These are phyloP conservation scores for Butyriboletus regius DNA, from an alignment of 1,284 basidiomycete species.

Conservation along the genomic window DNA sequence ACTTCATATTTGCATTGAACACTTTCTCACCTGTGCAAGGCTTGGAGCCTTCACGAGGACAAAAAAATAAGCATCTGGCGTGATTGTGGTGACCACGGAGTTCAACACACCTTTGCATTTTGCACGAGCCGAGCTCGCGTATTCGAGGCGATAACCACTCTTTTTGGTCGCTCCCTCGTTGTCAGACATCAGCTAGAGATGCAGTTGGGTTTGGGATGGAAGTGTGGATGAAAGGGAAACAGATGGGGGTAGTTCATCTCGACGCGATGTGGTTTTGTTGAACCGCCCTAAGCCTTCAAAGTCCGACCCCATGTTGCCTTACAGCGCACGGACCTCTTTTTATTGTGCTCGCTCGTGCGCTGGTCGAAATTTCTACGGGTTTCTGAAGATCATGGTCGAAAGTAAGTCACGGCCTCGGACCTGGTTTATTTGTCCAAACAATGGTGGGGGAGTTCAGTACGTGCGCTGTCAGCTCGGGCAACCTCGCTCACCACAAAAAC, in stretches of 20 bases:
- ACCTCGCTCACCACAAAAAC: background rate
- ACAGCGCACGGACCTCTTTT: slow-evolving; percentile 34
- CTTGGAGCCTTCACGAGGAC: slow-evolving; percentile 53
- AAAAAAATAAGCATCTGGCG: slow-evolving; percentile 14
- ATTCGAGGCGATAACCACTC: slow-evolving; percentile 71
- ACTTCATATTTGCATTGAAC: slow-evolving; percentile 10
- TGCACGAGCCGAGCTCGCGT: slow-evolving; percentile 58
- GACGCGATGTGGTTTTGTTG: slow-evolving; percentile 37
- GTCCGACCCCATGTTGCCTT: slow-evolving; percentile 29
- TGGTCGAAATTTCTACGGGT: slow-evolving; percentile 13
- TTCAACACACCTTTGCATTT: slow-evolving; percentile 71
- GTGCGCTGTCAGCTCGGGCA: background rate
- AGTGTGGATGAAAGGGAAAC: slow-evolving; percentile 23
- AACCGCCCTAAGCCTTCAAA: slow-evolving; percentile 35
- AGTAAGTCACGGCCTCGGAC: slow-evolving; percentile 8
- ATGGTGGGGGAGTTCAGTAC: slow-evolving; percentile 2
- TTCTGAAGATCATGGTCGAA: slow-evolving; percentile 9
- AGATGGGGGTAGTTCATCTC: slow-evolving; percentile 35
- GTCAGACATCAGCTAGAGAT: slow-evolving; percentile 46
- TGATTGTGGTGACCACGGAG: slow-evolving; percentile 17
- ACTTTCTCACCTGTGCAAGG: slow-evolving; percentile 57
- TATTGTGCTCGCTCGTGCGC: slow-evolving; percentile 23
- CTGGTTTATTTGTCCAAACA: slow-evolving; percentile 33
- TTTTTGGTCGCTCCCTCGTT: slow-evolving; percentile 44
- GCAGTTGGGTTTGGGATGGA: slow-evolving; percentile 15